Percentiles rank a stretch among this genome's conserved stretches.
Evolutionary conservation across 1,284 basidiomycete species (phyloP).

Genomic region (Ustilago sp.): DNA sequence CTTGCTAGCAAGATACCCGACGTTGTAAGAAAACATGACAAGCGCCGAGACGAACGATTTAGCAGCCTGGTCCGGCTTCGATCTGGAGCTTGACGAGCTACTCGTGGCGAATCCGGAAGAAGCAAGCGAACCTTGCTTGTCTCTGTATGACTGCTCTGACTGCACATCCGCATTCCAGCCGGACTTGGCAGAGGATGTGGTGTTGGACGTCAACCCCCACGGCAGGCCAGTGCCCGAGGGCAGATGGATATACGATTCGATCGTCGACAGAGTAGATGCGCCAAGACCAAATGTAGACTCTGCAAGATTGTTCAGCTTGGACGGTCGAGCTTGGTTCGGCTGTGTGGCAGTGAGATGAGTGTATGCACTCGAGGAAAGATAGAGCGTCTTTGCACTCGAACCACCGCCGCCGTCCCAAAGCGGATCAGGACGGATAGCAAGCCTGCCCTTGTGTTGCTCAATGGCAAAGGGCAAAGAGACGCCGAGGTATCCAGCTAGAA

Average conservation of each 20-base stretch:
- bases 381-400: constrained; percentile 49
- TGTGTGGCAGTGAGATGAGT: constrained; percentile 30
- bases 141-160: not conserved
- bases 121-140: constrained; percentile 3
- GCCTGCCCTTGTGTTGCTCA: constrained; percentile 39
- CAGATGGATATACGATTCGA: constrained; percentile 56
- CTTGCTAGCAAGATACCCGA: constrained; percentile 53
- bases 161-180: constrained; percentile 2
- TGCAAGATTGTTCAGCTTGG: constrained; percentile 44
- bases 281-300: constrained; percentile 54
- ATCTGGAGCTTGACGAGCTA: constrained; percentile 10
- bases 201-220: constrained; percentile 37
- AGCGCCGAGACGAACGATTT: constrained; percentile 53
- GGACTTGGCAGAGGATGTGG: constrained; percentile 5
- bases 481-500: constrained; percentile 54
- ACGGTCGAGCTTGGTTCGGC: constrained; percentile 2
- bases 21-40: constrained; percentile 58
- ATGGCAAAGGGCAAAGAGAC: constrained; percentile 54
- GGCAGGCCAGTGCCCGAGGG: constrained; percentile 34
- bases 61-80: constrained; percentile 46
- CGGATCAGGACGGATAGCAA: constrained; percentile 44
- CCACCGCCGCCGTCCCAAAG: constrained; percentile 55
- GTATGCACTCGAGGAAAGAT: constrained; percentile 49
- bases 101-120: not conserved
- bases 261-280: constrained; percentile 53